Conservation (phyloP, 2,329 filamentous ascomycete genomes). For the Gnomoniopsis sp. region DNA sequence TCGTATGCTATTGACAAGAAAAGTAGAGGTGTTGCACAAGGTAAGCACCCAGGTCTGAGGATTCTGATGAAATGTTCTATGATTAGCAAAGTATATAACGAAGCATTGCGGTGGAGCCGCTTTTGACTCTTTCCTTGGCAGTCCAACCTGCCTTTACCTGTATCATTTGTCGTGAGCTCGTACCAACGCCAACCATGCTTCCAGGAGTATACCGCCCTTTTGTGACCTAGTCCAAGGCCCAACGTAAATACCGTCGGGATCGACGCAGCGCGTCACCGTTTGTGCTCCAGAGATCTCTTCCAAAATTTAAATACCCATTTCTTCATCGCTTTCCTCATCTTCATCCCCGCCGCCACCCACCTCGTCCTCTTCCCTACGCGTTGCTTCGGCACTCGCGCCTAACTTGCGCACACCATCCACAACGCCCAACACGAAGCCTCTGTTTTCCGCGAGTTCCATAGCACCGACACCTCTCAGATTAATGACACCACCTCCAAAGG, state of each 20-base stretch:
- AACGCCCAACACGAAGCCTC: constrained; percentile 79
- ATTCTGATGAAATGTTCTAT: background rate
- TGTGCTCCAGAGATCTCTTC: background rate
- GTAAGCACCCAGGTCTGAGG: background rate
- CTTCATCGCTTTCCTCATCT: constrained; percentile 55
- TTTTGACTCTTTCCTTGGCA: background rate
- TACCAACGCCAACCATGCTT: constrained; percentile 17
- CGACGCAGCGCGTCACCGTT: constrained; percentile 1
- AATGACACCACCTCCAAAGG: constrained; percentile 68
- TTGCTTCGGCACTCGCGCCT: constrained; percentile 74
- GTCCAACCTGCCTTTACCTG: constrained; percentile 1
- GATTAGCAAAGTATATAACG: background rate
- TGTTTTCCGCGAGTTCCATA: constrained; percentile 86
- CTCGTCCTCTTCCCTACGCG: constrained; percentile 71
- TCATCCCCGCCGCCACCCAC: constrained; percentile 60
- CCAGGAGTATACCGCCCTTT: background rate
- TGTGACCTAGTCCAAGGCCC: background rate
- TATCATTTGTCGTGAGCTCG: constrained; percentile 7
- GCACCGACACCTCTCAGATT: constrained; percentile 74
- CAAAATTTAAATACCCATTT: constrained; percentile 40
- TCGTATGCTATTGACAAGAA: background rate
- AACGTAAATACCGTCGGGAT: background rate
- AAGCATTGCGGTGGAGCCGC: background rate
- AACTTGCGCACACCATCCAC: constrained; percentile 86
- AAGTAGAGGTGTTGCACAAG: background rate